Evolutionary conservation across 352 stramenopile species (phyloP), one percentile per base, ranked within the genome.

Genomic region (Phytophthora palmivora): DNA sequence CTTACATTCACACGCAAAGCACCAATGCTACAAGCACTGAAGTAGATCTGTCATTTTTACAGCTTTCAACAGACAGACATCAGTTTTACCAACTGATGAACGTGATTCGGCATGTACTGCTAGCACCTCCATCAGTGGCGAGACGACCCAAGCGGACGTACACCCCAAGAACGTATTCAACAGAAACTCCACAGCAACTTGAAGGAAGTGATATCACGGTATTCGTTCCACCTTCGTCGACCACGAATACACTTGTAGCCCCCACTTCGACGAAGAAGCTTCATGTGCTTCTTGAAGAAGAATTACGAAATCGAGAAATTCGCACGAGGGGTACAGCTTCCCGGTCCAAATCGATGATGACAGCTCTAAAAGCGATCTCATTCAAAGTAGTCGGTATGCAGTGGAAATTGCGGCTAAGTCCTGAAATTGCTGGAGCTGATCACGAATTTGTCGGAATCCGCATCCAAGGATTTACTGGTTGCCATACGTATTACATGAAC

Each of bases 71-170:
- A 0, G 87, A 95, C 63, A 74, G 82, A 4, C 76, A 91, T 26
- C 84, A 94, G 50, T 95, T 95, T 47, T 94, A 90, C 50, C 87
- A 95, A 56, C 74, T 92, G 16, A 66, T 95, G 33, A 87, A 90
- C 32, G 84, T 94, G 3, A 68, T 90, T 38, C 70, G 82, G 6
- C 81, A 93, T 51, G 87, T 95, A 1, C 53, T 94, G 7, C 58
- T 95, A 2, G 84, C 87, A 6, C 84, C 87, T 6, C 87, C 87
- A 10, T 82, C 67, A 1, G 50, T 80, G 5, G 49, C 68, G 2
- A 63, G 58, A 21, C 72, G 80, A 51, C 46, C 65, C 4, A 79
- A 66, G 28, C 65, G 63, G 37, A 55, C 55, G 47, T 63, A 60
- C 55, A 63, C 46, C 12, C 51, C 52, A 22, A 61, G 33, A 48